These are phyloP conservation scores for Salix caprea DNA, from an alignment of 345 rosid genomes.

Conservation along the genomic window DNA sequence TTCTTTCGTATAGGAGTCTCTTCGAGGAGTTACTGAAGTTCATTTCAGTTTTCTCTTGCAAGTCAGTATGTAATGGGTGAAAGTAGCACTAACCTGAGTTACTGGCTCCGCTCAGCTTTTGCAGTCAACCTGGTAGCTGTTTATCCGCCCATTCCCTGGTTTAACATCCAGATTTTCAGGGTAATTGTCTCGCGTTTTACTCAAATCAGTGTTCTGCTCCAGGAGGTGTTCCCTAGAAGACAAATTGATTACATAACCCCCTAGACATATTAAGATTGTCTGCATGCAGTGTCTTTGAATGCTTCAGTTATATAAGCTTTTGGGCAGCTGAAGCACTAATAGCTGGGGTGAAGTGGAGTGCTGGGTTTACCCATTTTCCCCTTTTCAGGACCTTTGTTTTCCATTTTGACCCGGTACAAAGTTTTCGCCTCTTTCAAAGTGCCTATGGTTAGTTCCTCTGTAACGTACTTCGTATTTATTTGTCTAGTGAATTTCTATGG, in stretches of 20 bases:
- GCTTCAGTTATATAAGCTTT: background rate
- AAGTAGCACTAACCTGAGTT: conserved; percentile 7
- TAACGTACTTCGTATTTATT: background rate
- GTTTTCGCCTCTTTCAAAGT: background rate
- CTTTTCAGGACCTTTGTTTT: background rate
- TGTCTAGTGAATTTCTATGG: background rate
- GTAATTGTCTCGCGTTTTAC: conserved; percentile 26
- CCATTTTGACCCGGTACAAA: conserved; percentile 1
- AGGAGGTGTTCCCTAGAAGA: conserved; percentile 35
- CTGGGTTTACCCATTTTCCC: background rate
- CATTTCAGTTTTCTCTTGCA: conserved; percentile 22
- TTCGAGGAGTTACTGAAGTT: conserved; percentile 21
- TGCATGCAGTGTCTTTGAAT: background rate
- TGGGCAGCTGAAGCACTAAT: background rate
- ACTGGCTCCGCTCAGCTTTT: conserved; percentile 16
- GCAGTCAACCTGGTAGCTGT: conserved; percentile 32
- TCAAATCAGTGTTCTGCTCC: conserved; percentile 24
- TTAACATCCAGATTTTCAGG: conserved; percentile 40
- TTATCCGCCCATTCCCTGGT: conserved; percentile 24
- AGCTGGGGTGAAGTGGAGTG: background rate
- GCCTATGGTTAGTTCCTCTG: background rate
- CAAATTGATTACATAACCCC: conserved; percentile 25
- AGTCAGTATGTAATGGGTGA: conserved; percentile 27
- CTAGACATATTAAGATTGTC: background rate
- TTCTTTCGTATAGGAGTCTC: conserved; percentile 13